phyloP scores from a whole-genome alignment of 2,329 filamentous ascomycete species.

The Didymellaceae sp. region DNA sequence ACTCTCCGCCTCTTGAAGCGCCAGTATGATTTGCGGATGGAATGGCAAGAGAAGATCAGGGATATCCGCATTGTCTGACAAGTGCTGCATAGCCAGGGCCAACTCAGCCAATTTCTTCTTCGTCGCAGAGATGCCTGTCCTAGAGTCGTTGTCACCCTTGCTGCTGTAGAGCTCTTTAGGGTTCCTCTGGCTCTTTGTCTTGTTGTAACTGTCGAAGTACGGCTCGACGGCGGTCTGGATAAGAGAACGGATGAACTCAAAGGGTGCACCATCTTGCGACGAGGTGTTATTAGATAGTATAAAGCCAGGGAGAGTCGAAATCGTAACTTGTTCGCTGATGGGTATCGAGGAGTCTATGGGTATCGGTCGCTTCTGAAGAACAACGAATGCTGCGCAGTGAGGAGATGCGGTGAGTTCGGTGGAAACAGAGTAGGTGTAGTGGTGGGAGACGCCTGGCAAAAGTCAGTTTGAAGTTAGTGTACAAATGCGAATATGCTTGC shows the following conservation, averaged over 20 bases:
- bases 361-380: slow-evolving; percentile 86
- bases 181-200: slow-evolving; percentile 70
- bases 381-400: slow-evolving; percentile 83
- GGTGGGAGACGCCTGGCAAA: slow-evolving; percentile 48
- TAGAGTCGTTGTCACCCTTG: slow-evolving; percentile 84
- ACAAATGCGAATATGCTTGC: slow-evolving; percentile 26
- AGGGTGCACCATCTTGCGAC: slow-evolving; percentile 81
- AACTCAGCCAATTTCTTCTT: slow-evolving; percentile 97
- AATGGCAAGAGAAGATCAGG: slow-evolving; percentile 87
- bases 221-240: slow-evolving; percentile 91
- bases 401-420: slow-evolving; percentile 80
- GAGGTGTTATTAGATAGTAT: slow-evolving; percentile 71
- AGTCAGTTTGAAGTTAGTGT: slow-evolving; percentile 33
- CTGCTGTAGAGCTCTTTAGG: slow-evolving; percentile 64
- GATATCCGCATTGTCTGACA: slow-evolving; percentile 98
- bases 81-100: slow-evolving; percentile 84
- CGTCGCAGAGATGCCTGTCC: slow-evolving; percentile 94
- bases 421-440: slow-evolving; percentile 79
- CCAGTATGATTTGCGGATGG: slow-evolving; percentile 85
- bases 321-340: slow-evolving; percentile 86
- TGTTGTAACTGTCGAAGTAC: slow-evolving; percentile 96
- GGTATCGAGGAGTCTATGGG: slow-evolving; percentile 85
- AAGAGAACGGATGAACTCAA: slow-evolving; percentile 89
- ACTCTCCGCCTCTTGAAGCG: slow-evolving; percentile 77
- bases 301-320: slow-evolving; percentile 88